A percentile compares a stretch with the other conserved stretches of the same genome.
Evolutionary conservation across 2,329 filamentous ascomycete genomes (phyloP).

Genomic region (Aspergillus hiratsukae): DNA sequence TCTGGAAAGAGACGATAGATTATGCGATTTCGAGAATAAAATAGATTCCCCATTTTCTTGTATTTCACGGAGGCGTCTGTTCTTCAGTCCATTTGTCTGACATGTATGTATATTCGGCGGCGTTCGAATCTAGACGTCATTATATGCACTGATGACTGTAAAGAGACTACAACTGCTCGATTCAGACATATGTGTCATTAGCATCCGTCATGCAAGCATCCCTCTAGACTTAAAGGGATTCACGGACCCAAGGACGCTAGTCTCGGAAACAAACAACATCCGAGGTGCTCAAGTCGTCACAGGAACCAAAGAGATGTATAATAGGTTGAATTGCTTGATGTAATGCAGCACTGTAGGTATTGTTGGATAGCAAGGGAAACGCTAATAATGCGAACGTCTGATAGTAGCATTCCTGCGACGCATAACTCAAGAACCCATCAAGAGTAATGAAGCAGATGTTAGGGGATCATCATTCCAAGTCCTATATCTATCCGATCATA

Average conservation of each 20-base stretch:
- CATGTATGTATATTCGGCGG: not conserved
- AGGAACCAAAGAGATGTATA: too few relatives aligned
- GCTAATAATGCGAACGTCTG: not conserved
- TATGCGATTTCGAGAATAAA: slow-evolving; percentile 5
- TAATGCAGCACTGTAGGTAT: too few relatives aligned
- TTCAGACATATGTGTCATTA: too few relatives aligned
- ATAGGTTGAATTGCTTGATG: too few relatives aligned
- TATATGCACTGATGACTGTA: not conserved
- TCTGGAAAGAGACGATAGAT: slow-evolving; percentile 29
- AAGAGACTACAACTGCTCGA: not conserved
- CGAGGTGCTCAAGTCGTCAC: too few relatives aligned
- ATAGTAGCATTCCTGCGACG: not conserved
- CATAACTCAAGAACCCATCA: not conserved
- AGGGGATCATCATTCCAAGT: not conserved
- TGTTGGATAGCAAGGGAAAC: not conserved
- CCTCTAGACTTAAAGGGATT: too few relatives aligned
- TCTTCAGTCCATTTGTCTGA: slow-evolving; percentile 1
- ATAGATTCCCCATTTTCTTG: slow-evolving; percentile 9
- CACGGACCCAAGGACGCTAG: too few relatives aligned
- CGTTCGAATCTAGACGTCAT: not conserved
- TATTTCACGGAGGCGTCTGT: slow-evolving; percentile 9
- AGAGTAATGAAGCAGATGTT: not conserved
- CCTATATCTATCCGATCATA: not conserved
- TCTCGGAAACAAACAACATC: too few relatives aligned
- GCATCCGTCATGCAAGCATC: too few relatives aligned